Evolutionary conservation across 2,329 filamentous ascomycete genomes (phyloP), one percentile per base, ranked within the genome.

Genomic region (Thielaviopsis populi): DNA sequence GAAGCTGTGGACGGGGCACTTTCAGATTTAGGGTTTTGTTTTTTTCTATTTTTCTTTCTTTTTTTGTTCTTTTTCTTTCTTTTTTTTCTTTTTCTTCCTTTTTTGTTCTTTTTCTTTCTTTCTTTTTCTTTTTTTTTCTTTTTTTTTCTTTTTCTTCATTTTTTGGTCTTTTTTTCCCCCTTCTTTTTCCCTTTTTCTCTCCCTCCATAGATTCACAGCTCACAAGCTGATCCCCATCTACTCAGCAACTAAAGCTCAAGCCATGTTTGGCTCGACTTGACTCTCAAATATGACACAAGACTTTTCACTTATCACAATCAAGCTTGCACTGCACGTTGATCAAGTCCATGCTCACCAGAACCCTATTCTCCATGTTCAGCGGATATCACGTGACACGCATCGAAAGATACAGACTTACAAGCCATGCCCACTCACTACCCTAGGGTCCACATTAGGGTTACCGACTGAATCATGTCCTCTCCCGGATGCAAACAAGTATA

Each of bases 1-100:
- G 59, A 59, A 27, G 19, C n/a, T 71, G 48, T 70, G 70, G 68
- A 70, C 69, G 7, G 71, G 71, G 0, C 68, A 70, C 60, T 72
- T 72, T 58, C 69, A 70, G 68, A 61, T 72, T n/a, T 66, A 60
- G 59, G 27, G 8, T n/a, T 56, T 56, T 17, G 19, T 17, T 10
- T 30, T 56, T 33, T 33, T 40, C 7, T 48, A 13, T 27, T 54
- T 15, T 33, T 27, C 17, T 54, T 33, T 30, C 10, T 30, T 27
- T 27, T 3, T 7, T 8, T 5, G n/a, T 19, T 4, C 11, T 42
- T 3, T n/a, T 11, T 42, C 15, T 42, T 3, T 42, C n/a, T 46
- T 46, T 46, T 5, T 40, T 59, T 11, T 41, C 3, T 5, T 59
- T 37, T 10, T 43, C 4, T 22, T 41, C 11, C 3, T 43, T 41